phyloP scores from a whole-genome alignment of 768 basidiomycete species.

The Arthromyces matolae region DNA sequence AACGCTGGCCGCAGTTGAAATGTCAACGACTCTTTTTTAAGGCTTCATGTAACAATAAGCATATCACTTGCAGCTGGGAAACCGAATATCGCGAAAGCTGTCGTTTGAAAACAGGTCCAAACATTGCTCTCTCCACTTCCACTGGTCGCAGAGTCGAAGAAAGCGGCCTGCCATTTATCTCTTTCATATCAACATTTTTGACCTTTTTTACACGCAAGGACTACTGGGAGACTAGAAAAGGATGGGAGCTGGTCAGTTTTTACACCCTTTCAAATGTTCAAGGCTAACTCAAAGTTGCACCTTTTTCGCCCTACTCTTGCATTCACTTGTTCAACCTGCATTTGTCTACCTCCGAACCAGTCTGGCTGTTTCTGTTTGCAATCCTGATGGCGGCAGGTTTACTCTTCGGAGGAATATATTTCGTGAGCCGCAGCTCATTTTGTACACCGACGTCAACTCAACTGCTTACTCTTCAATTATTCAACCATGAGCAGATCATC shows the following conservation, averaged over 20 bases:
- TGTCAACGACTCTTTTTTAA: not conserved
- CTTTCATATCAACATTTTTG: not conserved
- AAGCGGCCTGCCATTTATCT: not conserved
- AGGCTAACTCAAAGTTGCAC: not conserved
- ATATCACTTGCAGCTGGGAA: no score
- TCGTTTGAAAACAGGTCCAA: no score
- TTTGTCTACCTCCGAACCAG: constrained; percentile 32
- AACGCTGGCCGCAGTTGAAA: not conserved
- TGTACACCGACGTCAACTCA: not conserved
- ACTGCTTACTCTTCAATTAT: no score
- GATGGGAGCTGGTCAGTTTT: constrained; percentile 9
- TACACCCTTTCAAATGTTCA: not conserved
- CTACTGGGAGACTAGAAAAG: no score
- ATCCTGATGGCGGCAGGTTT: constrained; percentile 93
- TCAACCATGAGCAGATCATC: no score
- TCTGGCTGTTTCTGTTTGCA: constrained; percentile 95
- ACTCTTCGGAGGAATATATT: constrained; percentile 98
- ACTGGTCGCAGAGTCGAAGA: not conserved
- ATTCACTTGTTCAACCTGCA: not conserved
- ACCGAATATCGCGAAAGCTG: no score
- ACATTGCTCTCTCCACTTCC: no score
- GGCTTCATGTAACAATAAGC: no score
- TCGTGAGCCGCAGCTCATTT: constrained; percentile 55
- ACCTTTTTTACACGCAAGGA: no score
- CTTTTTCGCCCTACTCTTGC: not conserved